phyloP scores from a whole-genome alignment of 83 land plant species.

The Picea mariana region DNA sequence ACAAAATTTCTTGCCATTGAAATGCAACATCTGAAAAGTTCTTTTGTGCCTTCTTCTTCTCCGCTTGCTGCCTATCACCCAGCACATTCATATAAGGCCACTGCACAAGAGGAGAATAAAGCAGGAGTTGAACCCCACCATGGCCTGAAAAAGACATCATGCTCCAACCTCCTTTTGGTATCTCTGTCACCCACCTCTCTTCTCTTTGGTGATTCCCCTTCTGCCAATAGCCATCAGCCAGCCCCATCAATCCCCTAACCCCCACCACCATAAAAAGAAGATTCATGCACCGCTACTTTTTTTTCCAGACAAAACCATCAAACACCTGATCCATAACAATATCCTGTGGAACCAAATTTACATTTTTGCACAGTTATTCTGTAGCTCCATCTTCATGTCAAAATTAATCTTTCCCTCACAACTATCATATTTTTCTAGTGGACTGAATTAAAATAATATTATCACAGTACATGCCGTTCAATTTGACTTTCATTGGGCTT shows the following conservation, averaged over 20 bases:
- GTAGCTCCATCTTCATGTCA: no score
- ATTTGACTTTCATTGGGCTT: no score
- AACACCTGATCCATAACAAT: no score
- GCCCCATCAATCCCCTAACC: not conserved
- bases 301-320: no score
- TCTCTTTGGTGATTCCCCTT: not conserved
- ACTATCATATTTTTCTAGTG: no score
- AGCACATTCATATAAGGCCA: conserved; percentile 15
- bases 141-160: not conserved
- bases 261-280: no score
- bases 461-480: no score
- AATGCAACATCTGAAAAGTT: not conserved
- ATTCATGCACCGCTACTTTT: no score
- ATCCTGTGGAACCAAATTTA: no score
- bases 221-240: conserved; percentile 8
- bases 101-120: conserved; percentile 8
- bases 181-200: conserved; percentile 1
- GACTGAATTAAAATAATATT: no score
- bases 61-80: conserved; percentile 8
- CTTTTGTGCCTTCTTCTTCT: conserved; percentile 3
- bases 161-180: conserved; percentile 11
- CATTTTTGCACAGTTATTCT: no score
- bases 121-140: conserved; percentile 13
- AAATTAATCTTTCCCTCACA: no score
- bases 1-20: not conserved